Conservation (phyloP, 805 yeast species). For the Ogataea kodamae region DNA sequence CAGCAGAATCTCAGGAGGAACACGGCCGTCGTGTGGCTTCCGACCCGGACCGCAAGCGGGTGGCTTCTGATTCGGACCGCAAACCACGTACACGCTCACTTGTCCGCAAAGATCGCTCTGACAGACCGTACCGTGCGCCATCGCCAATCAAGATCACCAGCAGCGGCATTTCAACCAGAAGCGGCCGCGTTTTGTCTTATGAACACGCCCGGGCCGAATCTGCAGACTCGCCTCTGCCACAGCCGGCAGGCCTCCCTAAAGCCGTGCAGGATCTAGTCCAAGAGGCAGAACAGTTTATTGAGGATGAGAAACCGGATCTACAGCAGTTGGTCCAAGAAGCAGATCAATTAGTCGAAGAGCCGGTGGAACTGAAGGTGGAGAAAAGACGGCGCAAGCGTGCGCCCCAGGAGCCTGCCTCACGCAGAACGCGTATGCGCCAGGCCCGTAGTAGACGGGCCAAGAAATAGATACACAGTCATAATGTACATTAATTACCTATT, state of each 20-base stretch:
- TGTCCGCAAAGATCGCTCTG: slow-evolving; percentile 26
- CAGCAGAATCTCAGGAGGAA: background rate
- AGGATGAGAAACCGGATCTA: slow-evolving; percentile 16
- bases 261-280: slow-evolving; percentile 23
- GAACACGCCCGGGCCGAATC: slow-evolving; percentile 27
- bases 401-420: slow-evolving; percentile 4
- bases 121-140: slow-evolving; percentile 23
- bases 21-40: slow-evolving; percentile 12
- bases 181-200: slow-evolving; percentile 30
- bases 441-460: slow-evolving; percentile 6
- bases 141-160: slow-evolving; percentile 21
- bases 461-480: slow-evolving; percentile 11
- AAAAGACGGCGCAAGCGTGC: slow-evolving; percentile 2
- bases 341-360: slow-evolving; percentile 4
- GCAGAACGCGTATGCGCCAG: slow-evolving; percentile 2
- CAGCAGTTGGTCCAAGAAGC: slow-evolving; percentile 8
- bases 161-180: slow-evolving; percentile 28
- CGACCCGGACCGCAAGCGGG: slow-evolving; percentile 13
- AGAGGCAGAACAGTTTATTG: slow-evolving; percentile 31
- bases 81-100: slow-evolving; percentile 26
- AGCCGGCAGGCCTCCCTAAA: slow-evolving; percentile 19
- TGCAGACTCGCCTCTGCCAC: slow-evolving; percentile 8
- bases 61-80: slow-evolving; percentile 11
- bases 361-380: slow-evolving; percentile 6
- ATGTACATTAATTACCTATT: slow-evolving; percentile 8